Conservation (phyloP, 2,329 filamentous ascomycete genomes). For the Exutisphaerella laricina region DNA sequence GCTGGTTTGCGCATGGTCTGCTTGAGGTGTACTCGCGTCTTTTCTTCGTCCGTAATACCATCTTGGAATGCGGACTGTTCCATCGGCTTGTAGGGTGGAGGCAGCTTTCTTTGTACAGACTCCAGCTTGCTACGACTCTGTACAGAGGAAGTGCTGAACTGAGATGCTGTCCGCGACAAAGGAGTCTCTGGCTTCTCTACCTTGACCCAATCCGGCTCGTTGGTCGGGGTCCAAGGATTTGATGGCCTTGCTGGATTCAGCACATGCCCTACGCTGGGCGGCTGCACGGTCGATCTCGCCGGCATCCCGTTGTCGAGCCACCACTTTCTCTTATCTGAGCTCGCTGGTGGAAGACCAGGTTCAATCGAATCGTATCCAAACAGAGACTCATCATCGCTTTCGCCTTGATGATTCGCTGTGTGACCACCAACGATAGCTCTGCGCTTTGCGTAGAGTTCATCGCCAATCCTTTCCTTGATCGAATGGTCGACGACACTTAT, state of each 20-base stretch:
- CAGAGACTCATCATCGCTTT: slow-evolving; percentile 71
- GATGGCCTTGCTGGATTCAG: slow-evolving; percentile 69
- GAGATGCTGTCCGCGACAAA: slow-evolving; percentile 19
- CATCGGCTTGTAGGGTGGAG: slow-evolving; percentile 11
- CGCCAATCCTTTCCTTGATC: slow-evolving; percentile 65
- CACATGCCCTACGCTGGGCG: slow-evolving; percentile 57
- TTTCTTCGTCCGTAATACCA: slow-evolving; percentile 8
- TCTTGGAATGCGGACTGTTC: slow-evolving; percentile 6
- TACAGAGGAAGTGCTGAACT: slow-evolving; percentile 15
- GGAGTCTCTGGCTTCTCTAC: slow-evolving; percentile 32
- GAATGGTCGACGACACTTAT: slow-evolving; percentile 75
- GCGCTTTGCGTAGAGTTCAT: slow-evolving; percentile 65
- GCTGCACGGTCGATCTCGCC: slow-evolving; percentile 64
- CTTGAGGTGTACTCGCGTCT: slow-evolving; percentile 17
- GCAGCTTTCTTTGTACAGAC: slow-evolving; percentile 17
- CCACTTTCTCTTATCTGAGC: slow-evolving; percentile 58
- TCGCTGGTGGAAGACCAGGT: slow-evolving; percentile 62
- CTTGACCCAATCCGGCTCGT: slow-evolving; percentile 79
- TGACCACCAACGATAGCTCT: slow-evolving; percentile 61
- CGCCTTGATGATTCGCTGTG: slow-evolving; percentile 53
- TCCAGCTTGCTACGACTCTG: slow-evolving; percentile 4
- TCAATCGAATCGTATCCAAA: slow-evolving; percentile 78
- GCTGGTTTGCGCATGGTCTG: slow-evolving; percentile 32
- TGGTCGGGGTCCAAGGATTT: slow-evolving; percentile 72
- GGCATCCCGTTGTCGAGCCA: slow-evolving; percentile 63